Base-by-base conservation (phyloP, 257 asterid species). In the Parsonsia alboflavescens region DNA sequence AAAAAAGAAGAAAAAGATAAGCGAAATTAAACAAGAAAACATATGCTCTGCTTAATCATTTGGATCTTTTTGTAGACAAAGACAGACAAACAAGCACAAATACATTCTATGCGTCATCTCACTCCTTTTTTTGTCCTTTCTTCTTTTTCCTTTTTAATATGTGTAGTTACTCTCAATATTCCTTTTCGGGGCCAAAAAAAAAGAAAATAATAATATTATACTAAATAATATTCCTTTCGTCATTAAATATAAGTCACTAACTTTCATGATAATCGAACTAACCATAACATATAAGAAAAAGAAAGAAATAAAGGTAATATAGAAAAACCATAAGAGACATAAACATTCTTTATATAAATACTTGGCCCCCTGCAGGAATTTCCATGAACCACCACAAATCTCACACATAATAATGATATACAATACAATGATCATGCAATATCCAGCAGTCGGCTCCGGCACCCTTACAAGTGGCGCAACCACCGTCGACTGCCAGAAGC, bases 401-500 rank as follows among this genome's bases (percentile, higher is more conserved):
- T 0, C 68, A 30, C 41, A 30, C 45, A 22, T 24, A 28, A 33
- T 33, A 33, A 3, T 33, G 3, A 33, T 33, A 33, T 33, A 33
- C 4, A 26, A 53, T 15, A 33, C 15, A 68, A 78, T 80, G 83
- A 80, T 80, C 72, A 83, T 68, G 77, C 39, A 81, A 61, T 78
- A 75, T 72, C 76, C 79, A 52, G 26, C 53, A 26, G 44, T 46
- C 1, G 48, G 70, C 49, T 26, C 76, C 71, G 22, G 76, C 77
- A 52, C 76, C 73, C 44, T 74, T 19, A 61, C 78, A 9, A 56
- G 82, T 26, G 77, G 73, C 1, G 83, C 77, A 71, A 84, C 91
- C 74, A 54, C 85, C 78, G 90, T 89, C 2, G 90, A 89, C 77
- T 89, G 94, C 75, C 81, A 89, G 66, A 89, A 89, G 16, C 94